Conservation (phyloP, 331 rosid genomes). For the Cucumis variabilis region DNA sequence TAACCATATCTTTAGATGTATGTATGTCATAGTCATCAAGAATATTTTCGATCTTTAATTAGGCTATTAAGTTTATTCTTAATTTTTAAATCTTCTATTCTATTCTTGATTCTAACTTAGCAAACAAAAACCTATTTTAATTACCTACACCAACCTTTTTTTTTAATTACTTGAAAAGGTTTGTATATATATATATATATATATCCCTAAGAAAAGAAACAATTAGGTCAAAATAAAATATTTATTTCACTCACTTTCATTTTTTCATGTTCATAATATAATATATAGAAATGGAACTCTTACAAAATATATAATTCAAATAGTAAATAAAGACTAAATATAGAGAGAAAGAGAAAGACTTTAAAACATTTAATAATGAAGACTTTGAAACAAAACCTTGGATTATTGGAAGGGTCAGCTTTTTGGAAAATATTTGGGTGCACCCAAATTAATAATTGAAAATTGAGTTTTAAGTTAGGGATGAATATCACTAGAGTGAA, state of each 20-base stretch:
- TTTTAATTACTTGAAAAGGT: background rate
- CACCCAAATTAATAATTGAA: no score
- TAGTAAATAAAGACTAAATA: background rate
- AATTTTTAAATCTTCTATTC: background rate
- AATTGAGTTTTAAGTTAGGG: no score
- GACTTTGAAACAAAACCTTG: background rate
- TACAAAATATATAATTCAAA: background rate
- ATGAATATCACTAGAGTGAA: no score
- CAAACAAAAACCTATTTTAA: no score
- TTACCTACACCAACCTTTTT: no score
- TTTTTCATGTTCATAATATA: background rate
- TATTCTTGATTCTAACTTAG: no score
- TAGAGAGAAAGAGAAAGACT: background rate
- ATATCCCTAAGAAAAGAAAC: background rate
- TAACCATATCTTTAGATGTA: background rate
- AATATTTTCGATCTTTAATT: no score
- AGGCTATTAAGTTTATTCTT: no score
- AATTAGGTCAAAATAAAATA: background rate
- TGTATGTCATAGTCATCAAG: background rate
- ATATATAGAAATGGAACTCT: background rate
- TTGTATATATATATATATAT: background rate
- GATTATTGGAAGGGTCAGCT: background rate
- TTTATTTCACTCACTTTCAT: background rate
- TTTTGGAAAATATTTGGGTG: no score
- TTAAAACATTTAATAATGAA: background rate